Evolutionary conservation across 352 stramenopile genomes (phyloP), one percentile per base, ranked within the genome.

Genomic region (Globisporangium orthogonon): DNA sequence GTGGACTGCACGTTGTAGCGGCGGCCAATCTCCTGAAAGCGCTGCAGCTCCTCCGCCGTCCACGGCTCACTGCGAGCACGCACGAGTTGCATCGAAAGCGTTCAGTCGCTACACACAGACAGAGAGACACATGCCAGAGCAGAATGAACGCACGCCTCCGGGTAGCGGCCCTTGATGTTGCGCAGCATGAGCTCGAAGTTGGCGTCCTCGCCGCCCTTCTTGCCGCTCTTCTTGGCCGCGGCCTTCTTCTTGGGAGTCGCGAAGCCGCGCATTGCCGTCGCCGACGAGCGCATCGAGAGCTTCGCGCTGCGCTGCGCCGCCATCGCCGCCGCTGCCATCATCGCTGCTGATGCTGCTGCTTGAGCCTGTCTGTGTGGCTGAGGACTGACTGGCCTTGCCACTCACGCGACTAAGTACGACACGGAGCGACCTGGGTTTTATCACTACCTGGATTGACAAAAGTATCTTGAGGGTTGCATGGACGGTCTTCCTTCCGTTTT

Each of bases 101-200:
- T 46, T 23, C 15, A 56, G 30, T 51, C 6, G 28, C 1, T 23
- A n/a, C 7, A 17, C 30, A 43, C 41, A 45, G 15, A 9, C 7
- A 51, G 0, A 0, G 17, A 52, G 4, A 39, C 29, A 54, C 11
- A 40, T 17, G 7, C 37, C 23, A 23, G 23, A 23, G 23, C 23
- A 23, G 23, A 33, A 39, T 4, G 31, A 10, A 73, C 78, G 64
- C 78, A 91, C 80, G 73, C 68, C 9, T 88, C 78, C 46, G 76
- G 77, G 66, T 90, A 89, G 45, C 80, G 77, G 50, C 83, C 83
- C 63, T 87, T 87, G 56, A 91, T 76, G 33, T 79, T 77, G 59
- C 83, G 81, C 64, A 94, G 67, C 81, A 91, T 91, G 62, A 88
- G 72, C 66, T 94, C 83, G 61, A 91, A 94, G 72, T 94, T 90